phyloP scores from a whole-genome alignment of 2,329 filamentous ascomycete genomes.

The Neocucurbitaria cava region DNA sequence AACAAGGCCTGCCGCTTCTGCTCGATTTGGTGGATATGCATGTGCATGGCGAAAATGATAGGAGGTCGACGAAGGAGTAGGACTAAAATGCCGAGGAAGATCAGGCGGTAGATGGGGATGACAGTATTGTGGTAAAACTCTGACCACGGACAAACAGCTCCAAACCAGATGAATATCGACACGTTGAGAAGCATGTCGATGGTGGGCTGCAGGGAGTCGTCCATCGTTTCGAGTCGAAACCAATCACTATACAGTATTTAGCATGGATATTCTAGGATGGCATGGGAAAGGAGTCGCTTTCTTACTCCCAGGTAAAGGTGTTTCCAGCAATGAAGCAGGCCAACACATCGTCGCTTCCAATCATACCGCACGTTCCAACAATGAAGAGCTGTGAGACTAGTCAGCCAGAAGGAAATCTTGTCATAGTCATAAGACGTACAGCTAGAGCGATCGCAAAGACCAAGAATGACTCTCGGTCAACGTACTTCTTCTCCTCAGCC shows the following conservation, averaged over 20 bases:
- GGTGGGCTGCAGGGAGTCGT: slow-evolving; percentile 92
- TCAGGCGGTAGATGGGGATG: slow-evolving; percentile 75
- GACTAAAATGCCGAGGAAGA: slow-evolving; percentile 76
- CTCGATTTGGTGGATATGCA: slow-evolving; percentile 79
- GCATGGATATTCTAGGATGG: neutral
- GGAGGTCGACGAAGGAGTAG: slow-evolving; percentile 80
- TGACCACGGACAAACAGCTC: slow-evolving; percentile 79
- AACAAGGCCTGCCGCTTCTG: slow-evolving; percentile 77
- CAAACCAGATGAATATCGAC: slow-evolving; percentile 80
- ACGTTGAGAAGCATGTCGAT: slow-evolving; percentile 95
- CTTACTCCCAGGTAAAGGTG: slow-evolving; percentile 82
- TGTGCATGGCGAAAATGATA: slow-evolving; percentile 75
- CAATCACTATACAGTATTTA: slow-evolving; percentile 65
- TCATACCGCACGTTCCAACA: slow-evolving; percentile 82
- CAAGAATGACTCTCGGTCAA: slow-evolving; percentile 86
- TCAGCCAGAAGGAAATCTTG: neutral
- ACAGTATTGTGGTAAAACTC: slow-evolving; percentile 71
- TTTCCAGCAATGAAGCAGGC: slow-evolving; percentile 94
- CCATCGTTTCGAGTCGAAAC: slow-evolving; percentile 87
- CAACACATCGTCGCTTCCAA: slow-evolving; percentile 87
- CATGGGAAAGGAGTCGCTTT: neutral
- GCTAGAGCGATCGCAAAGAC: slow-evolving; percentile 86
- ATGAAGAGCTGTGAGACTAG: slow-evolving; percentile 70
- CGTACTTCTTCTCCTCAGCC: slow-evolving; percentile 80
- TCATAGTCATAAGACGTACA: slow-evolving; percentile 50